These are phyloP conservation scores for Aspergillus sp. DNA, from an alignment of 2,329 filamentous ascomycete genomes.

Conservation along the genomic window DNA sequence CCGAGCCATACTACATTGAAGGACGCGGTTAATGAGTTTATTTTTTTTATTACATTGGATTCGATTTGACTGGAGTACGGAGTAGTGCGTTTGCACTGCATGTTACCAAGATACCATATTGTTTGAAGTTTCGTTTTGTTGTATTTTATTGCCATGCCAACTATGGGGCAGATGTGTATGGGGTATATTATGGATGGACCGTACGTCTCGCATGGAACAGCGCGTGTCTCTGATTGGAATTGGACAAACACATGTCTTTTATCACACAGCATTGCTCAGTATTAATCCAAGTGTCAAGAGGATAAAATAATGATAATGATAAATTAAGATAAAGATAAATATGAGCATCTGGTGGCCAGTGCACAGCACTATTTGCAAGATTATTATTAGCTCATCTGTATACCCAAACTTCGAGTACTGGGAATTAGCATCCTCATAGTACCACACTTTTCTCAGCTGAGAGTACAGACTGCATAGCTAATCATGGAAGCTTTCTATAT, in stretches of 20 bases:
- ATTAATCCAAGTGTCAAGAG: neutral
- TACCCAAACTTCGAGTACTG: too few relatives aligned
- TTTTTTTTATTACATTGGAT: neutral
- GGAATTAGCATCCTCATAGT: too few relatives aligned
- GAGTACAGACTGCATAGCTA: neutral
- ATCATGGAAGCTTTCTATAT: neutral
- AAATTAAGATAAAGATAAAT: too few relatives aligned
- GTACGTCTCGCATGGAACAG: conserved; percentile 1
- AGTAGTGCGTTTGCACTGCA: conserved; percentile 1
- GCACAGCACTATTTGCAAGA: too few relatives aligned
- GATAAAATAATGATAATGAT: neutral
- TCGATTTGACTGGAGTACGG: neutral
- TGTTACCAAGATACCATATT: conserved; percentile 20
- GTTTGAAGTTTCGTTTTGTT: neutral
- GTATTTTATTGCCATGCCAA: too few relatives aligned
- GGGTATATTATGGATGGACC: neutral
- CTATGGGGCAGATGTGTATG: too few relatives aligned
- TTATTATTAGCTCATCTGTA: too few relatives aligned
- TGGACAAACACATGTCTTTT: neutral
- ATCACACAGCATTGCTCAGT: neutral
- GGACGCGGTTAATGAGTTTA: conserved; percentile 19
- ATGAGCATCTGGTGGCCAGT: too few relatives aligned
- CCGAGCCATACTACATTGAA: conserved; percentile 28
- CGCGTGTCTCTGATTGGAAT: neutral
- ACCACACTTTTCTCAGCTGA: too few relatives aligned